These are phyloP conservation scores for Wickerhamiella lipophila DNA, from an alignment of 805 yeast species.

Conservation along the genomic window DNA sequence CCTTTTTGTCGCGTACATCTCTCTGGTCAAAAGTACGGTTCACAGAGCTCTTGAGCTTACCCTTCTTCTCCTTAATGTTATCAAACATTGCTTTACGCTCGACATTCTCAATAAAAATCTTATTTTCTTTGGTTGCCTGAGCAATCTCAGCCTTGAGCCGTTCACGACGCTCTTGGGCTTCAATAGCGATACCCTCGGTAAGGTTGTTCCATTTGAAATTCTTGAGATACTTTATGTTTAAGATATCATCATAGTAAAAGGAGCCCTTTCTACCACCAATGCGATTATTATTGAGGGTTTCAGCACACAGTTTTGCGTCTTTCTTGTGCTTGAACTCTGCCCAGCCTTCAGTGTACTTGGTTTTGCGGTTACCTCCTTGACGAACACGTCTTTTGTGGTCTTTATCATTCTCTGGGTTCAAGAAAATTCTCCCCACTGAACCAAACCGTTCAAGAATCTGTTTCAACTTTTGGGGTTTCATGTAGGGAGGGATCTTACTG, in stretches of 20 bases:
- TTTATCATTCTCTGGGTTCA: conserved; percentile 71
- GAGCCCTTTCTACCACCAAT: conserved; percentile 87
- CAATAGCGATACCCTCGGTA: conserved; percentile 84
- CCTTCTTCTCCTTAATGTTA: conserved; percentile 42
- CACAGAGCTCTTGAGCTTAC: conserved; percentile 20
- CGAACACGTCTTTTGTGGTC: conserved; percentile 56
- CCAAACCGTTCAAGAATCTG: conserved; percentile 77
- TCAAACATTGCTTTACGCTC: conserved; percentile 74
- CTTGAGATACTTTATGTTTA: conserved; percentile 78
- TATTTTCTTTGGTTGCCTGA: conserved; percentile 78
- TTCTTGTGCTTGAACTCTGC: conserved; percentile 74
- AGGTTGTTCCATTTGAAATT: conserved; percentile 93
- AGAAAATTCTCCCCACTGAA: conserved; percentile 67
- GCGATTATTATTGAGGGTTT: conserved; percentile 73
- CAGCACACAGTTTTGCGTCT: conserved; percentile 80
- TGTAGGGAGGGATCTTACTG: conserved; percentile 86
- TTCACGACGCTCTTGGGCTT: conserved; percentile 77
- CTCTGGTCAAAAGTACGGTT: conserved; percentile 61
- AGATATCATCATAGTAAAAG: conserved; percentile 85
- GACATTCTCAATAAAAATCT: conserved; percentile 68
- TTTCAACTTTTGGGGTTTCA: conserved; percentile 87
- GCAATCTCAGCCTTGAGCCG: conserved; percentile 78
- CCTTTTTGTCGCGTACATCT: conserved; percentile 31
- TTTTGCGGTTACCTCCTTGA: conserved; percentile 85
- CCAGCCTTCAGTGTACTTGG: conserved; percentile 91